Conservation (phyloP, 768 basidiomycete genomes). For the Psilocybe subaeruginosa region DNA sequence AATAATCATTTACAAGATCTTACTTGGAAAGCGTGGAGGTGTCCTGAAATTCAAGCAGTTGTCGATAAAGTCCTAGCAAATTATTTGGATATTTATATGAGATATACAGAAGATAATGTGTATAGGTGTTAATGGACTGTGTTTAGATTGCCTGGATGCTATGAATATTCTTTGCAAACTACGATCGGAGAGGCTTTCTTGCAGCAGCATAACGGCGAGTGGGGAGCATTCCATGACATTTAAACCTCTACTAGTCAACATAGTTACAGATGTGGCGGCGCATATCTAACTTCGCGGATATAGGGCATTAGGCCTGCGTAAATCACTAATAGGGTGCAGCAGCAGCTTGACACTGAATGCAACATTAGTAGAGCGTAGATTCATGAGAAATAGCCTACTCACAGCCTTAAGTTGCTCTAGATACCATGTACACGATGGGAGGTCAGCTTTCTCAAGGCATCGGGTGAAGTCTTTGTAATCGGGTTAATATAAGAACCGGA, state of each 20-base stretch:
- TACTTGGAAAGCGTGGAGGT: too few species aligned
- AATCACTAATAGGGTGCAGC: slow-evolving; percentile 45
- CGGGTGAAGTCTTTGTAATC: slow-evolving; percentile 68
- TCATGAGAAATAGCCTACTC: slow-evolving; percentile 32
- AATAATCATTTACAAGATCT: too few species aligned
- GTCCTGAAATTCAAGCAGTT: too few species aligned
- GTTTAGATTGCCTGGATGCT: too few species aligned
- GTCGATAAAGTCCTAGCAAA: too few species aligned
- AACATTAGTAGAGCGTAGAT: slow-evolving; percentile 12
- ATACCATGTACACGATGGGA: slow-evolving; percentile 83
- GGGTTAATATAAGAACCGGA: slow-evolving; percentile 5
- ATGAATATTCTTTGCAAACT: too few species aligned
- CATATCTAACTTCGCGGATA: not conserved
- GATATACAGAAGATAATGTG: too few species aligned
- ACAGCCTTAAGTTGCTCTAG: slow-evolving; percentile 89
- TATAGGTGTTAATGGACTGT: too few species aligned
- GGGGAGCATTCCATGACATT: not conserved
- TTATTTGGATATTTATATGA: too few species aligned
- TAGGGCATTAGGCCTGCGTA: not conserved
- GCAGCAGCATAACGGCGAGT: not conserved
- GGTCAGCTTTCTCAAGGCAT: slow-evolving; percentile 82
- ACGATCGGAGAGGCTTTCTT: not conserved
- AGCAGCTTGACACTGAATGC: slow-evolving; percentile 70
- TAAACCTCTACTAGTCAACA: not conserved
- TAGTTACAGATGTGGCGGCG: not conserved